These are phyloP conservation scores for Fraxinus sp. DNA, from an alignment of 305 asterid genomes.

Conservation along the genomic window DNA sequence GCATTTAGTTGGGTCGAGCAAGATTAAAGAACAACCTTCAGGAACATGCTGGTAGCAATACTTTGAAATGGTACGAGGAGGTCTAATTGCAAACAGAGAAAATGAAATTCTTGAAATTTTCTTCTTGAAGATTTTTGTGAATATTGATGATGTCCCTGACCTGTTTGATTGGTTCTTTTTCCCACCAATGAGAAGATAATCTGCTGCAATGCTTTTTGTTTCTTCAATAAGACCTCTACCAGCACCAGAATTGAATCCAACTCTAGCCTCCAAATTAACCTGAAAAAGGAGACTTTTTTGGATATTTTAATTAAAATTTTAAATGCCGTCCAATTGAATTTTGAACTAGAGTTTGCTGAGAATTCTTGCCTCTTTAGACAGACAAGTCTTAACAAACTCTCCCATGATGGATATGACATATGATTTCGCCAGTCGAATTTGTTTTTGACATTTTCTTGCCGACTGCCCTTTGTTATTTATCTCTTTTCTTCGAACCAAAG, in stretches of 20 bases:
- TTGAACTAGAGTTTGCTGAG: background rate
- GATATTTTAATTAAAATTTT: background rate
- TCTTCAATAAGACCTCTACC: conserved; percentile 65
- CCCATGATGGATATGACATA: conserved; percentile 62
- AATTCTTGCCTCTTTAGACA: conserved; percentile 49
- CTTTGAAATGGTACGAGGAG: conserved; percentile 33
- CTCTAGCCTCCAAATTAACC: conserved; percentile 80
- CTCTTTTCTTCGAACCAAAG: conserved; percentile 32
- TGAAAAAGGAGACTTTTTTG: conserved; percentile 15
- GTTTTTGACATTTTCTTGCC: conserved; percentile 46
- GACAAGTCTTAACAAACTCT: conserved; percentile 58
- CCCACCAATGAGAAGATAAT: conserved; percentile 61
- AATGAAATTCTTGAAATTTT: conserved; percentile 25
- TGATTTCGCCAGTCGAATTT: conserved; percentile 71
- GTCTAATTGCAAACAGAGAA: conserved; percentile 37
- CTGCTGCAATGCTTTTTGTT: conserved; percentile 54
- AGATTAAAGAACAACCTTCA: conserved; percentile 55
- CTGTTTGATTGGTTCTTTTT: conserved; percentile 37
- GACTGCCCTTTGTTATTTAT: conserved; percentile 41
- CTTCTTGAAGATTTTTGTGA: conserved; percentile 21
- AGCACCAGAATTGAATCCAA: conserved; percentile 51
- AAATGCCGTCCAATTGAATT: background rate
- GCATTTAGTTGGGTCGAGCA: conserved; percentile 33
- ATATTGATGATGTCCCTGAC: conserved; percentile 36
- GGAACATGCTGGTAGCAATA: conserved; percentile 61